phyloP scores from a whole-genome alignment of 2,329 filamentous ascomycete genomes.

The Arthrobotrys entomopaga region DNA sequence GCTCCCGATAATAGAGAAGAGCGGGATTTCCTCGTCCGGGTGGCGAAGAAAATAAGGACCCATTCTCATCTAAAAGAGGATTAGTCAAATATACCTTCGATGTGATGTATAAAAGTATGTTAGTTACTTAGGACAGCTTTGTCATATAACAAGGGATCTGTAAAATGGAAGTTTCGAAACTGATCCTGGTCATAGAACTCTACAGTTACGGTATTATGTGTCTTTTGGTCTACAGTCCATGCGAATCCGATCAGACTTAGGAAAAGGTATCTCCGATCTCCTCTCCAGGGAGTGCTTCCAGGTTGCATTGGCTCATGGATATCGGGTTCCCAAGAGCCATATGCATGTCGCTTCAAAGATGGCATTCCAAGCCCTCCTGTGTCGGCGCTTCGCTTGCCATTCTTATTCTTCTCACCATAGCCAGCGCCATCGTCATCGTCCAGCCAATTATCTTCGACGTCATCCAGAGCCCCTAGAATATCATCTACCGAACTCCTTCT shows the following conservation, averaged over 20 bases:
- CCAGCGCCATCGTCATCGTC: constrained; percentile 95
- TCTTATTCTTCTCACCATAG: constrained; percentile 76
- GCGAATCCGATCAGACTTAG: constrained; percentile 93
- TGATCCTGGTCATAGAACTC: constrained; percentile 93
- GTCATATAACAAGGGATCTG: constrained; percentile 93
- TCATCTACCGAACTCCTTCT: constrained; percentile 63
- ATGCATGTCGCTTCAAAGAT: constrained; percentile 67
- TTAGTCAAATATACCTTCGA: constrained; percentile 57
- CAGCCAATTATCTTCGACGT: constrained; percentile 79
- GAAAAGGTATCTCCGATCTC: constrained; percentile 85
- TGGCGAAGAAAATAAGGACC: constrained; percentile 84
- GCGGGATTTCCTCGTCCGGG: constrained; percentile 75
- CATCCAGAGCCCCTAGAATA: constrained; percentile 63
- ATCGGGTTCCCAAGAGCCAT: constrained; percentile 69
- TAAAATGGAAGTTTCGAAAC: constrained; percentile 92
- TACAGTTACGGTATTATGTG: constrained; percentile 90
- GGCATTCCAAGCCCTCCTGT: constrained; percentile 16
- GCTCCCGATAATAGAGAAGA: constrained; percentile 92
- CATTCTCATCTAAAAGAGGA: constrained; percentile 71
- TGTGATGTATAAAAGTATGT: not conserved
- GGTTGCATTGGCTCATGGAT: constrained; percentile 90
- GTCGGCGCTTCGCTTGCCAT: constrained; percentile 71
- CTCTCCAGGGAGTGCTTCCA: constrained; percentile 93
- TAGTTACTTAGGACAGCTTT: constrained; percentile 80
- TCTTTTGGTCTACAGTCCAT: constrained; percentile 96